These are phyloP conservation scores for Fusarium setosum DNA, from an alignment of 2,329 filamentous ascomycete species.

Conservation along the genomic window DNA sequence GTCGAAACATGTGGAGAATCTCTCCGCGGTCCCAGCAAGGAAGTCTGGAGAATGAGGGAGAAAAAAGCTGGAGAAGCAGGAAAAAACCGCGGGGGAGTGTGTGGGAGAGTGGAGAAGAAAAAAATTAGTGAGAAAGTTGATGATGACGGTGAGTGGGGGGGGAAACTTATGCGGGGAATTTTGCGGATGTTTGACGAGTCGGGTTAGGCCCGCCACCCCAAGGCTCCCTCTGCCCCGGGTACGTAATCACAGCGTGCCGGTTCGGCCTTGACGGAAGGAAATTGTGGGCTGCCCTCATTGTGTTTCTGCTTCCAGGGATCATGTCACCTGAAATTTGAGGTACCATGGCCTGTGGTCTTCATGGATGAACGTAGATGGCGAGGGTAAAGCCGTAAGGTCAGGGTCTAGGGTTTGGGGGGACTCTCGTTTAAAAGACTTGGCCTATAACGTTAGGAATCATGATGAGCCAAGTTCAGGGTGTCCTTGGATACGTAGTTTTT, in stretches of 20 bases:
- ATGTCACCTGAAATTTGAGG: slow-evolving; percentile 6
- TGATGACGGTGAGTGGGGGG: not conserved
- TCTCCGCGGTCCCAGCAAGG: not conserved
- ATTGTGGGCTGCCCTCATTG: not conserved
- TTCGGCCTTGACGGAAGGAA: not conserved
- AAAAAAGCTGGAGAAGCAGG: slow-evolving; percentile 2
- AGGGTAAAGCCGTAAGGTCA: not conserved
- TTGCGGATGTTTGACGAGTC: not conserved
- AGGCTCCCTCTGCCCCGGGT: not conserved
- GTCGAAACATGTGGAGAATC: not conserved
- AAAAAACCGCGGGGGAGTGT: not conserved
- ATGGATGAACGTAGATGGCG: not conserved
- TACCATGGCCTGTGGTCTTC: not conserved
- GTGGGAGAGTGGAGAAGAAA: no score
- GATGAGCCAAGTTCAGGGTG: not conserved
- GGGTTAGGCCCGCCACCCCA: not conserved
- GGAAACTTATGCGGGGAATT: slow-evolving; percentile 7
- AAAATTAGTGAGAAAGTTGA: no score
- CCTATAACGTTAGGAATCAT: slow-evolving; percentile 2
- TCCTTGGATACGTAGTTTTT: not conserved
- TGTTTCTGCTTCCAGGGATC: no score
- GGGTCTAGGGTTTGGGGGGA: not conserved
- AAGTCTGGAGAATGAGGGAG: not conserved
- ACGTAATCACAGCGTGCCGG: not conserved
- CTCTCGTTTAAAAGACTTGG: not conserved